Evolutionary conservation across 768 basidiomycete species (phyloP).

Genomic region (Naganishia vaughanmartiniae): DNA sequence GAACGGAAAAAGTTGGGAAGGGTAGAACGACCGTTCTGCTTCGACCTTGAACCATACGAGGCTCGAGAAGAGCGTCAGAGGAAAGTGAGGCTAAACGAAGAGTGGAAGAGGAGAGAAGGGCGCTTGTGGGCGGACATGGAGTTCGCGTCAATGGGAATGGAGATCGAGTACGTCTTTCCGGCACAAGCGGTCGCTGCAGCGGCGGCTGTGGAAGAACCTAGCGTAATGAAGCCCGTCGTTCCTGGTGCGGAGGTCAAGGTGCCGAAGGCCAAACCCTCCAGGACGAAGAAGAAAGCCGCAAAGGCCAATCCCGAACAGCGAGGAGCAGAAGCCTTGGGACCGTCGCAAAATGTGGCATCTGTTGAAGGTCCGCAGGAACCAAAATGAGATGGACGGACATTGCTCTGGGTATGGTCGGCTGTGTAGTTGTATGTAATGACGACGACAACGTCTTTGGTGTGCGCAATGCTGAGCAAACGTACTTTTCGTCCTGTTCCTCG

Average conservation of each 20-base stretch:
- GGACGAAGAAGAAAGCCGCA: slow-evolving; percentile 35
- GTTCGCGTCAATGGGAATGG: slow-evolving; percentile 32
- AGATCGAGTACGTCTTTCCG: slow-evolving; percentile 39
- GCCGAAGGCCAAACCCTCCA: not conserved
- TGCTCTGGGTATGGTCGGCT: too few relatives aligned
- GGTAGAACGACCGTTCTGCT: slow-evolving; percentile 32
- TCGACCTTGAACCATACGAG: slow-evolving; percentile 38
- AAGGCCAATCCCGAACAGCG: slow-evolving; percentile 10
- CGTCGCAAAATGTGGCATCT: too few relatives aligned
- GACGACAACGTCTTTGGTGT: too few relatives aligned
- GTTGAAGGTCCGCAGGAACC: too few relatives aligned
- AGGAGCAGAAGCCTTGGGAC: not conserved
- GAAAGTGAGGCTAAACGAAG: slow-evolving; percentile 29
- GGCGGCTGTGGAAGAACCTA: slow-evolving; percentile 29
- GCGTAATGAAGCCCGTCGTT: slow-evolving; percentile 14
- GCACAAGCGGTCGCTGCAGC: slow-evolving; percentile 35
- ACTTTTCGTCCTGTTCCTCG: too few relatives aligned
- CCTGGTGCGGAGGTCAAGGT: slow-evolving; percentile 29
- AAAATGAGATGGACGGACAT: too few relatives aligned
- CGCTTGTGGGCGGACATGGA: slow-evolving; percentile 44
- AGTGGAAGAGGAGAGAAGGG: slow-evolving; percentile 33
- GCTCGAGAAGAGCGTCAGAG: slow-evolving; percentile 36
- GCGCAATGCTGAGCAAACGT: too few relatives aligned
- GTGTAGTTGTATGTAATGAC: too few relatives aligned
- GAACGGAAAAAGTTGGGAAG: slow-evolving; percentile 7